Base-by-base conservation (phyloP, 1,139 yeast species). In the Yamadazyma oceani region DNA sequence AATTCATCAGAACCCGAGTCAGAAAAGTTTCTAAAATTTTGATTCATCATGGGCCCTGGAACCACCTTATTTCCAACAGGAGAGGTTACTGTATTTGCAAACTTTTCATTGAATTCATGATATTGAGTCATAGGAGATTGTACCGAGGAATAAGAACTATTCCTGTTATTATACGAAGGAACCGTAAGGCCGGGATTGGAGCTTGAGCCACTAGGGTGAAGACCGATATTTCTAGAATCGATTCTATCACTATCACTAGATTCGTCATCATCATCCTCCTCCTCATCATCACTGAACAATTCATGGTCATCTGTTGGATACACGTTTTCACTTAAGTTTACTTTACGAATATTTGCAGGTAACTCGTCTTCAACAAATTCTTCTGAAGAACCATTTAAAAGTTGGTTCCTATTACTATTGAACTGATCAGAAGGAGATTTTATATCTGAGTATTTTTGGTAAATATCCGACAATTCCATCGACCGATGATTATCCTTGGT, bases 61-160 rank as follows among this genome's bases (percentile, higher is more conserved):
- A 27, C 21, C 12, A 4, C 17, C 41, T 56, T 57, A 42, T 3
- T 41, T 10, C n/a, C 32, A n/a, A 27, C 24, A 19, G 37, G 34
- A n/a, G 52, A 50, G 2, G 52, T 35, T 3, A 48, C 34, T n/a
- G 42, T 37, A 6, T 49, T 41, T 27, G 60, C 59, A 47, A 73
- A 74, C 39, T 74, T 75, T 32, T 67, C 66, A 48, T 70, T 72
- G 55, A 78, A 75, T 44, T 75, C 80, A 26, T 74, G 57, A 50
- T 75, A 77, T 44, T 79, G 82, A 1, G 82, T 67, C 64, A 62
- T 64, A n/a, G 77, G 76, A 2, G 74, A 66, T 35, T 64, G 66
- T 19, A 69, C 73, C 6, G 74, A 67, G 2, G 75, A 66, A 44
- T 64, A 57, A 39, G 72, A 64, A 38, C 65, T 60, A 47, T 62